Conservation (phyloP, 2,329 filamentous ascomycete species). For the Penicillium freii region DNA sequence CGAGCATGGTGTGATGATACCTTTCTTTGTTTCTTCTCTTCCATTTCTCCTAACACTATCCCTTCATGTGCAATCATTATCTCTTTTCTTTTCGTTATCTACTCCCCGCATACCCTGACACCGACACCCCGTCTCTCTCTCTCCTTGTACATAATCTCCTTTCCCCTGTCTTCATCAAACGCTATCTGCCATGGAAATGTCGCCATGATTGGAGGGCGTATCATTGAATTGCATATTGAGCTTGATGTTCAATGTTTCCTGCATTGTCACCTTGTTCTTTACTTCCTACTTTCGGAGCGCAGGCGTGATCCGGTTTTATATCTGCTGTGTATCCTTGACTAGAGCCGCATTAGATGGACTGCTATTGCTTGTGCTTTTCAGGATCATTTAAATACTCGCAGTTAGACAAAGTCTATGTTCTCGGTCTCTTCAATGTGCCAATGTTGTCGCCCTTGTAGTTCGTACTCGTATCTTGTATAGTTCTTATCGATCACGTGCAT, state of each 20-base stretch:
- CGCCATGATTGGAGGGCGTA: constrained; percentile 17
- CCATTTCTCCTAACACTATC: constrained; percentile 1
- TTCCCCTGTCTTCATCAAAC: constrained; percentile 8
- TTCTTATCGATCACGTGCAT: neutral
- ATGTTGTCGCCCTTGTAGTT: neutral
- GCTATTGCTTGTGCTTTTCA: neutral
- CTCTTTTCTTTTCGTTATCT: constrained; percentile 9
- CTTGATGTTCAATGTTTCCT: neutral
- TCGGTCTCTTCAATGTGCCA: neutral
- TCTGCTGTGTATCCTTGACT: neutral
- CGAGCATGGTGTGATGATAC: constrained; percentile 27
- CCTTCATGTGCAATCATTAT: constrained; percentile 15
- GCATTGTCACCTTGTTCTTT: neutral
- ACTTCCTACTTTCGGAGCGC: neutral
- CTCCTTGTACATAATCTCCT: constrained; percentile 32
- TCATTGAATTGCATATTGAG: constrained; percentile 24
- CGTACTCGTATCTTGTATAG: neutral
- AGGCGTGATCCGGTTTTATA: neutral
- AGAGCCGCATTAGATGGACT: neutral
- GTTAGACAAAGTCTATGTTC: neutral
- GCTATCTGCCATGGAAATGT: constrained; percentile 16
- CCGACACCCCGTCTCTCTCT: constrained; percentile 11
- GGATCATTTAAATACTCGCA: neutral
- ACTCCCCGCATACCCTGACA: constrained; percentile 15
- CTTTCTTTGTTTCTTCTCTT: constrained; percentile 9